Conservation (phyloP, 1,139 yeast genomes). For the Casaregolazyma suthepensis region DNA sequence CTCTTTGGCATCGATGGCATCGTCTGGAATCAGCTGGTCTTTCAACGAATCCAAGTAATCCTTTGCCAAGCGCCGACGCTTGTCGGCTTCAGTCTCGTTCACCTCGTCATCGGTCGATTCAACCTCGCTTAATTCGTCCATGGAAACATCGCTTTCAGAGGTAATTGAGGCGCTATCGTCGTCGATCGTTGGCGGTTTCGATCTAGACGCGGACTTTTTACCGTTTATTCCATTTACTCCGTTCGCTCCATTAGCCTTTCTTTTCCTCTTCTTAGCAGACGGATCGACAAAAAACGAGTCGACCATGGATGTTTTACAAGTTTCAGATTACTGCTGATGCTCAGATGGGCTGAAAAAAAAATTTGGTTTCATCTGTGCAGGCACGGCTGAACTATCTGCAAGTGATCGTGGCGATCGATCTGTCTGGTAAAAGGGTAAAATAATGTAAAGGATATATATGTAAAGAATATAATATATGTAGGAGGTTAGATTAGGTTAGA, state of each 20-base stretch:
- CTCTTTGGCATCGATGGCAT: slow-evolving; percentile 76
- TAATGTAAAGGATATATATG: neutral
- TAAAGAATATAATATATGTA: neutral
- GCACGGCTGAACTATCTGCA: neutral
- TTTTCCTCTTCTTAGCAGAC: slow-evolving; percentile 16
- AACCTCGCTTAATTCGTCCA: slow-evolving; percentile 19
- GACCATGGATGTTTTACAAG: slow-evolving; percentile 19
- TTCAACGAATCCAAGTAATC: slow-evolving; percentile 77
- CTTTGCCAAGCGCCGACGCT: slow-evolving; percentile 88
- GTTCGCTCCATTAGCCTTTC: slow-evolving; percentile 8
- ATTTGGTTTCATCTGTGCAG: neutral
- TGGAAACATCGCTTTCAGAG: slow-evolving; percentile 16
- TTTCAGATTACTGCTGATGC: neutral
- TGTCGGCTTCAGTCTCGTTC: slow-evolving; percentile 83
- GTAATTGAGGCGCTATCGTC: slow-evolving; percentile 26
- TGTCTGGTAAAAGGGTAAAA: neutral
- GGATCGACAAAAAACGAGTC: slow-evolving; percentile 30
- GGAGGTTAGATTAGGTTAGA: neutral
- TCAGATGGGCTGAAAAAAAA: neutral
- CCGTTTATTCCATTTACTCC: neutral
- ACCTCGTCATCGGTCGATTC: slow-evolving; percentile 34
- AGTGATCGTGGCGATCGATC: neutral
- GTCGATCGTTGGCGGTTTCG: slow-evolving; percentile 14
- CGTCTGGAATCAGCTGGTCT: slow-evolving; percentile 24
- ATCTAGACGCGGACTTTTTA: neutral